These are phyloP conservation scores for Westerdykella aurantiaca DNA, from an alignment of 2,329 filamentous ascomycete species.

Conservation along the genomic window DNA sequence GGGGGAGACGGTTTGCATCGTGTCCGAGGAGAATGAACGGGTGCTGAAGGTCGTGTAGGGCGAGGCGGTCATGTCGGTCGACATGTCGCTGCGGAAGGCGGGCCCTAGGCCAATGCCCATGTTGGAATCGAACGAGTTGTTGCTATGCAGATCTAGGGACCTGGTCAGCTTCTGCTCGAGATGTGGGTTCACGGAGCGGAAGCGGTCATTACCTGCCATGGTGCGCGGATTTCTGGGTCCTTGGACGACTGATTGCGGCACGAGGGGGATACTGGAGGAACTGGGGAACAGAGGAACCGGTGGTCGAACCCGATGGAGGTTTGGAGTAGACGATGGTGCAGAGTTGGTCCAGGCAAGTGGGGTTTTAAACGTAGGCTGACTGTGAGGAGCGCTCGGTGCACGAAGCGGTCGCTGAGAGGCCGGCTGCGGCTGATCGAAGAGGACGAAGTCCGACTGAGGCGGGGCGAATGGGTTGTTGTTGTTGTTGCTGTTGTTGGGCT, in stretches of 20 bases:
- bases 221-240: conserved; percentile 19
- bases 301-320: conserved; percentile 51
- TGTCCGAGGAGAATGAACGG: conserved; percentile 15
- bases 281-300: conserved; percentile 65
- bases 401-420: conserved; percentile 41
- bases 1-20: conserved; percentile 66
- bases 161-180: conserved; percentile 23
- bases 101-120: conserved; percentile 44
- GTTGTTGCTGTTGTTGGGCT: conserved; percentile 25
- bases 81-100: conserved; percentile 35
- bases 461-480: conserved; percentile 35
- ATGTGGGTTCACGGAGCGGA: conserved; percentile 4
- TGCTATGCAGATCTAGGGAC: conserved; percentile 33
- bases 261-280: conserved; percentile 48
- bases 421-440: conserved; percentile 55
- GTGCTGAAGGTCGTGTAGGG: conserved; percentile 45
- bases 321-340: conserved; percentile 55
- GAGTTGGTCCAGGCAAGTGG: conserved; percentile 64
- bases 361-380: conserved; percentile 54
- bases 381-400: conserved; percentile 50
- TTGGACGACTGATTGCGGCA: conserved; percentile 36
- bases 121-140: conserved; percentile 42
- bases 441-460: conserved; percentile 68
- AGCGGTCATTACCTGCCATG: conserved; percentile 36
- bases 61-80: conserved; percentile 21